A percentile compares a stretch with the other conserved stretches of the same genome.
phyloP scores from a whole-genome alignment of 768 basidiomycete species.

The Lyophyllum shimeji region DNA sequence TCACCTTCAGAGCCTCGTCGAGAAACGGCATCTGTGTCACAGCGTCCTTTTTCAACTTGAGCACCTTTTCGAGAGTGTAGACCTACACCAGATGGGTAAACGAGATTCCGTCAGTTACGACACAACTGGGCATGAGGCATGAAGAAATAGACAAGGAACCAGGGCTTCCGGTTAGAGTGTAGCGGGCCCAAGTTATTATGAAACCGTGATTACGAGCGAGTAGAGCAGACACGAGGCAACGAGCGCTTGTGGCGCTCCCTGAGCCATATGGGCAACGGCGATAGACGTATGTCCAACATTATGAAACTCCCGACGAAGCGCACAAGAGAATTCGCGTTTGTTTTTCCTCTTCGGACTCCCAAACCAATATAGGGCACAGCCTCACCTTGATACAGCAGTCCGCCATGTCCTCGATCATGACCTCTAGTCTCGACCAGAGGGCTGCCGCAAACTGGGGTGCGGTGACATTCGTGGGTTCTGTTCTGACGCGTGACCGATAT shows the following conservation, averaged over 20 bases:
- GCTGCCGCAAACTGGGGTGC: conserved; percentile 84
- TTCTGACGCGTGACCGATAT: conserved; percentile 85
- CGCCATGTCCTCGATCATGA: conserved; percentile 85
- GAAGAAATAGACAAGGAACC: neutral
- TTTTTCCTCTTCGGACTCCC: neutral
- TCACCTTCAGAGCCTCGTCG: conserved; percentile 91
- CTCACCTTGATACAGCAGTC: conserved; percentile 85
- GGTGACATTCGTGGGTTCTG: conserved; percentile 87
- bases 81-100: conserved; percentile 50
- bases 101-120: neutral
- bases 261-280: conserved; percentile 3
- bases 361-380: neutral
- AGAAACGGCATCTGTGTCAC: conserved; percentile 77
- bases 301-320: neutral
- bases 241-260: conserved; percentile 15
- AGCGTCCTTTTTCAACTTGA: conserved; percentile 85
- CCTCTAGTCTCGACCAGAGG: conserved; percentile 80
- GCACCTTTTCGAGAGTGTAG: conserved; percentile 92
- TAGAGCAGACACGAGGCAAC: conserved; percentile 11
- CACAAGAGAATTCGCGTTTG: neutral
- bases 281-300: neutral
- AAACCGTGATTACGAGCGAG: neutral
- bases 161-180: neutral
- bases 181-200: too few species aligned
- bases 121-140: neutral